Percentiles rank a stretch among this genome's conserved stretches.
These are phyloP conservation scores for Aspergillus candidus DNA, from an alignment of 2,329 filamentous ascomycete genomes.

Conservation along the genomic window DNA sequence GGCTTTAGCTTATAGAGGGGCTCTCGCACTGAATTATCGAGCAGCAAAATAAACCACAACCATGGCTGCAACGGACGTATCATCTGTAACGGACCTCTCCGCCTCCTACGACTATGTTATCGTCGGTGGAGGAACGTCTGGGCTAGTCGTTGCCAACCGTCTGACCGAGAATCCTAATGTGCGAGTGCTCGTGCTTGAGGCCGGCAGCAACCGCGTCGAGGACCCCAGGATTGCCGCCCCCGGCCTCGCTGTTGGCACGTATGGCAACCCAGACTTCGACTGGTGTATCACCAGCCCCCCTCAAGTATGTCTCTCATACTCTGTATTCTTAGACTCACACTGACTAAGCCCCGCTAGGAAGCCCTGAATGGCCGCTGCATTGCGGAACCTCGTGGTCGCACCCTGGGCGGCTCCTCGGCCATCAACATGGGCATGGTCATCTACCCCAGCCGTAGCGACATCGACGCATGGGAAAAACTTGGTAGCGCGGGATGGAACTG, in stretches of 20 bases:
- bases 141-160: conserved; percentile 21
- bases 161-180: conserved; percentile 19
- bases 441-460: conserved; percentile 28
- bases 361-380: conserved; percentile 36
- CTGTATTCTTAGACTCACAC: background rate
- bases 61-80: background rate
- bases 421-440: conserved; percentile 35
- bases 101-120: conserved; percentile 20
- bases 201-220: conserved; percentile 12
- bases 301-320: background rate
- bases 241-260: conserved; percentile 5
- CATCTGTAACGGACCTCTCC: background rate
- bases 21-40: no score
- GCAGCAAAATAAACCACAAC: no score
- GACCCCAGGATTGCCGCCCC: conserved; percentile 13
- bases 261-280: conserved; percentile 13
- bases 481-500: conserved; percentile 43
- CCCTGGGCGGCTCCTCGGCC: conserved; percentile 44
- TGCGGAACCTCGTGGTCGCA: conserved; percentile 41
- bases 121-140: conserved; percentile 24
- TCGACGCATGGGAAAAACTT: conserved; percentile 41
- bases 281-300: conserved; percentile 11
- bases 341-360: background rate
- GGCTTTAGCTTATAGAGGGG: no score
- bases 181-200: conserved; percentile 21